Base-by-base conservation (phyloP, 176 grass and related monocot genomes). In the Carex scoparia region DNA sequence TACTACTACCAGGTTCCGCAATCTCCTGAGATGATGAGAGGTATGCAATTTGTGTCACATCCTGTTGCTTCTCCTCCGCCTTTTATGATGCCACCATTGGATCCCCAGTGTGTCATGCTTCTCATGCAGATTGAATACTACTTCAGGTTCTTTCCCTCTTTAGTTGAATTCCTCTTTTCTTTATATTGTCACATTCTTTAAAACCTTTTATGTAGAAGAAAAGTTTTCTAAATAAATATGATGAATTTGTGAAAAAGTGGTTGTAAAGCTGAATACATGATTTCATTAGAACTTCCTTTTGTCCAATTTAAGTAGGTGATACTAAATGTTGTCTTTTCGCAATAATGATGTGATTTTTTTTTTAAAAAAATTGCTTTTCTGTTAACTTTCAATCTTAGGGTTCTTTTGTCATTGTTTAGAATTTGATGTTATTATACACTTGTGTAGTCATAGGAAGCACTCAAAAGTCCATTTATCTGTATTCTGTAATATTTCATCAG, bases 41-140 rank as follows among this genome's bases (percentile, higher is more conserved):
- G 78, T 7, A 59, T 89, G 61, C 88, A 91, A 70, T 90, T 92
- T 77, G 65, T 89, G 72, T 58, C 82, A 81, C 88, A 88, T 84
- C 88, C 84, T 9, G 82, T 72, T 56, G 23, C 82, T 84, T 79
- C 85, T 18, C 88, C 91, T 15, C 84, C 87, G 61, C 59, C 89
- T 54, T 84, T 92, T 49, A 86, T 89, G 31, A 72, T 92, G 60
- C 75, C 85, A 31, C 40, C 12, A 46, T 44, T 92, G 15, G 95
- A 98, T 46, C 79, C 78, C 78, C 62, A 87, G 46, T 79, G 68
- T 35, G 15, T 46, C 35, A 84, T 64, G 18, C 75, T 99, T 49
- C 54, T 94, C 64, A 65, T 10, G 60, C 96, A 99, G 85, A 99
- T 99, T 80, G 88, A 99, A 1, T 99, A 92, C 73, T 99, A 99